phyloP scores from a whole-genome alignment of 2,329 filamentous ascomycete species.

The Bertia moriformis region DNA sequence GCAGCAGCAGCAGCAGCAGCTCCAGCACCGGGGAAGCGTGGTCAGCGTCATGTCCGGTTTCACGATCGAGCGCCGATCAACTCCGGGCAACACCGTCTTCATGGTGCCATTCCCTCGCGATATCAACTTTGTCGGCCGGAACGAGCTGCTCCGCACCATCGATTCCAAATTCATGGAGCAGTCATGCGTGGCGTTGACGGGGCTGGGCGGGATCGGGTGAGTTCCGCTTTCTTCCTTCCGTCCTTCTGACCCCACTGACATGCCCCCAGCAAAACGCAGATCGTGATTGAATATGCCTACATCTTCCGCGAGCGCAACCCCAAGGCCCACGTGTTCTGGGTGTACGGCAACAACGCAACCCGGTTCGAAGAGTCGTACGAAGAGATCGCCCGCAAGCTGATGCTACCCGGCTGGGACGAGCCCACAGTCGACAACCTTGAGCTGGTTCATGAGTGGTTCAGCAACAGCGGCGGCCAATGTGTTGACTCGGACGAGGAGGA shows the following conservation, averaged over 20 bases:
- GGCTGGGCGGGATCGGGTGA: not conserved
- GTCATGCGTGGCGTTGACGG: not conserved
- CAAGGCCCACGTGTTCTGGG: conserved; percentile 1
- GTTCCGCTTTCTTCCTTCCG: too few relatives aligned
- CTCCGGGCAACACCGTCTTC: not conserved
- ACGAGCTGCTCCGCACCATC: not conserved
- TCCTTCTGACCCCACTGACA: too few relatives aligned
- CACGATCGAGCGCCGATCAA: not conserved
- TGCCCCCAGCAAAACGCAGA: not conserved
- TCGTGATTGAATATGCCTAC: conserved; percentile 1
- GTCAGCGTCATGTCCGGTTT: too few relatives aligned
- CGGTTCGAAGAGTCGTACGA: not conserved
- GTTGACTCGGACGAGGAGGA: not conserved
- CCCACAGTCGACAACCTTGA: not conserved
- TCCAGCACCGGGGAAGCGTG: not conserved
- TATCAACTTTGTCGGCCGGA: not conserved
- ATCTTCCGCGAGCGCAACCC: not conserved
- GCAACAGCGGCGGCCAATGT: too few relatives aligned
- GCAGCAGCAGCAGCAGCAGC: too few relatives aligned
- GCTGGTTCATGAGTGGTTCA: not conserved
- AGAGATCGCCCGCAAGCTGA: not conserved
- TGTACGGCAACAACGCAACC: not conserved
- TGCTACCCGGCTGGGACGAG: not conserved
- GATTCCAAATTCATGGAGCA: not conserved
- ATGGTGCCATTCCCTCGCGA: not conserved